Evolutionary conservation across 1,284 basidiomycete genomes (phyloP), one percentile per base, ranked within the genome.

Genomic region (Xerocomus minutiporus): DNA sequence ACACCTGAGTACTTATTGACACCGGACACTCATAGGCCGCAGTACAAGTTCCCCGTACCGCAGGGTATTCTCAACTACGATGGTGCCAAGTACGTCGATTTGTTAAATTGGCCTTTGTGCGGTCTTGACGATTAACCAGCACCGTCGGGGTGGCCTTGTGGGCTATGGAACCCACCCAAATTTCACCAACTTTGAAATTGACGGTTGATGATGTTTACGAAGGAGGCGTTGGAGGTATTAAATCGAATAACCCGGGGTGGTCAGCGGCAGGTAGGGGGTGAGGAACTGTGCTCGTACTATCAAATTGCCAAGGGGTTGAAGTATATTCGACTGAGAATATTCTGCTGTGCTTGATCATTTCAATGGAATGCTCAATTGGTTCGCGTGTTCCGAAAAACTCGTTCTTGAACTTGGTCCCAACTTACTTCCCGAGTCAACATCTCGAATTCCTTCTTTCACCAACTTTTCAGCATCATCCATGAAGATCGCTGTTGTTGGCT

Each of bases 1-100:
- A 48, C 20, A 48, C n/a, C 11, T 28, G 8, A 36, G 8, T 2
- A 39, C 43, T 46, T 9, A 46, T 28, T 54, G 35, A 61, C 50
- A 38, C 42, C 29, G 25, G 48, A 49, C 35, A 46, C 51, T 15
- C 25, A 12, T 52, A 81, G 87, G 11, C 88, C 88, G 12, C 88
- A 91, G 64, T 72, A 77, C 38, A 86, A 82, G 62, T 91, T 90
- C 76, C 86, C 87, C 0, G 87, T 91, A 3, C 88, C 82, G 44
- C 75, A 86, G 64, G 88, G 88, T 3, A 88, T 91, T 43, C 66
- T 91, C 40, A 71, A 90, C 62, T 87, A 86, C 59, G 74, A 73
- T 32, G 88, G 87, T 20, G 66, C 71, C 54, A 91, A 91, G 87
- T 90, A 62, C 54, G 82, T 71, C 25, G 8, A 50, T 32, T 12